These are phyloP conservation scores for Spencermartinsiella ligniputridi DNA, from an alignment of 1,139 yeast species.

Conservation along the genomic window DNA sequence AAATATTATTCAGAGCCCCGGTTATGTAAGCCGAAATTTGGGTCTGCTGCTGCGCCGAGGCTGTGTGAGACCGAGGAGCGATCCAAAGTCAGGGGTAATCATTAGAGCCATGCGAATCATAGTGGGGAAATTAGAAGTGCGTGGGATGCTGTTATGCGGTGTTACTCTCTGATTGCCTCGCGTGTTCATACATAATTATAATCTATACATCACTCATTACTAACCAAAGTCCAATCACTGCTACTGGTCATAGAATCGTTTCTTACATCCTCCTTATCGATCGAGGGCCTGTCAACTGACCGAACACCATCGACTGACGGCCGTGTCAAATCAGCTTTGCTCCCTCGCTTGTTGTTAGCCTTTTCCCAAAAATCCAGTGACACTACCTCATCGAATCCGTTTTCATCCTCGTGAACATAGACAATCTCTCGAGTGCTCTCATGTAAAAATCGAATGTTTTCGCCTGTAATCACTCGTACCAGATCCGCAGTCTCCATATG, in stretches of 20 bases:
- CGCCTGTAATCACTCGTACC: conserved; percentile 88
- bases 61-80: too few relatives aligned
- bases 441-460: conserved; percentile 82
- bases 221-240: conserved; percentile 4
- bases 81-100: too few relatives aligned
- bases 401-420: conserved; percentile 87
- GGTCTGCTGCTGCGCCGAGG: too few relatives aligned
- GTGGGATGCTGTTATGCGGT: too few relatives aligned
- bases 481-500: conserved; percentile 85
- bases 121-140: too few relatives aligned
- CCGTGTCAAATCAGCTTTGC: background rate
- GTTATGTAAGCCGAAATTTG: too few relatives aligned
- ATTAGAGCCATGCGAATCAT: too few relatives aligned
- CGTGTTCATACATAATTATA: background rate
- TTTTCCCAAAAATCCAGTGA: conserved; percentile 79
- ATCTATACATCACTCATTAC: background rate
- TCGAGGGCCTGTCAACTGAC: background rate
- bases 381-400: conserved; percentile 87
- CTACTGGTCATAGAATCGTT: background rate
- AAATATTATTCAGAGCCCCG: too few relatives aligned
- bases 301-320: background rate
- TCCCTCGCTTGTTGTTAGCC: conserved; percentile 1
- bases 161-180: too few relatives aligned
- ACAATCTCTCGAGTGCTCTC: conserved; percentile 90
- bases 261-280: background rate